Percentiles rank a stretch among this genome's conserved stretches.
Evolutionary conservation across 208 protist genomes (phyloP).

Genomic region (Leishmania guyanensis): DNA sequence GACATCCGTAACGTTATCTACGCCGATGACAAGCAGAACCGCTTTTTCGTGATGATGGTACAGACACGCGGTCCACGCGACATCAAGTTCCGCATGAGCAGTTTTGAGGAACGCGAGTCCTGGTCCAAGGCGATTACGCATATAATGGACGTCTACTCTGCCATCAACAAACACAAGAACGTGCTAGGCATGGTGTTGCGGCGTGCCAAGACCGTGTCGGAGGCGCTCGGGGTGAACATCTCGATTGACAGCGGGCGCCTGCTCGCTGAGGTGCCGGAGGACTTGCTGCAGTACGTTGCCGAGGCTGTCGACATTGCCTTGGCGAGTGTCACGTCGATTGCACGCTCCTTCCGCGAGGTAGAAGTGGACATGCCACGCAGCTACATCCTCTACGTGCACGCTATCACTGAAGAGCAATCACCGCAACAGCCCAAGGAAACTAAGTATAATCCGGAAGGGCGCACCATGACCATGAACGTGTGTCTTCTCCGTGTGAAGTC

Average conservation of each 20-base stretch:
- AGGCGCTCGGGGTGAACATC: conserved; percentile 64
- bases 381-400: conserved; percentile 61
- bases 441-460: conserved; percentile 72
- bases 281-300: conserved; percentile 76
- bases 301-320: conserved; percentile 80
- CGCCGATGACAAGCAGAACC: conserved; percentile 77
- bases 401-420: conserved; percentile 24
- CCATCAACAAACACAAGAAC: conserved; percentile 67
- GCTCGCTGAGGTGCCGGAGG: conserved; percentile 58
- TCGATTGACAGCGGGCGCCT: conserved; percentile 50
- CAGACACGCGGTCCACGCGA: conserved; percentile 44
- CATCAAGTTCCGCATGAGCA: conserved; percentile 74
- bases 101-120: conserved; percentile 64
- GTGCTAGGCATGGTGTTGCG: conserved; percentile 53
- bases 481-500: conserved; percentile 49
- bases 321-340: conserved; percentile 54
- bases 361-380: conserved; percentile 38
- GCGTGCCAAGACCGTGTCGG: conserved; percentile 45
- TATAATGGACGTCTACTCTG: conserved; percentile 66
- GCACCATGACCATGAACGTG: conserved; percentile 62
- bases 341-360: conserved; percentile 49
- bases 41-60: conserved; percentile 76
- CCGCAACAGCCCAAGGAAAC: conserved; percentile 22
- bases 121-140: conserved; percentile 73
- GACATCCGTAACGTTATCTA: conserved; percentile 76